phyloP scores from a whole-genome alignment of 306 rosid genomes.

The Begonia masoniana region DNA sequence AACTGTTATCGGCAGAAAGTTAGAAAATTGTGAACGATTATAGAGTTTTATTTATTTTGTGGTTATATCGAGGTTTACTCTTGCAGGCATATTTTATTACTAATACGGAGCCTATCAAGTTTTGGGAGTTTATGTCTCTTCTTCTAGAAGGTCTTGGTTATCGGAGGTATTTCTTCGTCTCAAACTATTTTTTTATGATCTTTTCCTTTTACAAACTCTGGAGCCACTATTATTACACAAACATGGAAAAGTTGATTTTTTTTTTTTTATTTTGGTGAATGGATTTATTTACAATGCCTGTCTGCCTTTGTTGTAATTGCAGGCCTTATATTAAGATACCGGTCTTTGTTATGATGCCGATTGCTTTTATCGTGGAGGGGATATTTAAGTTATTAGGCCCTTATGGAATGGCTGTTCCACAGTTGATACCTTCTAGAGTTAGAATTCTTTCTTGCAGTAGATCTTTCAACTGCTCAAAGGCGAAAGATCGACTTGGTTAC shows the following conservation, averaged over 20 bases:
- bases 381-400: conserved; percentile 71
- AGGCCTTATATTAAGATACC: conserved; percentile 91
- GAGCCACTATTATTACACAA: no score
- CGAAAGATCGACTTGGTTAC: conserved; percentile 75
- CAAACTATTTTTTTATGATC: not conserved
- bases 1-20: not conserved
- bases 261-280: conserved; percentile 6
- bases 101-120: conserved; percentile 78
- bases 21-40: no score
- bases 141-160: conserved; percentile 87
- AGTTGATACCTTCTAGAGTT: conserved; percentile 90
- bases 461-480: conserved; percentile 76
- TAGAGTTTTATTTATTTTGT: not conserved
- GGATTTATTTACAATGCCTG: not conserved
- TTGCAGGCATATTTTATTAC: conserved; percentile 94
- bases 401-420: conserved; percentile 95
- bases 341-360: conserved; percentile 61
- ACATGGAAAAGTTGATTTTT: not conserved
- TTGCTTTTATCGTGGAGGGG: conserved; percentile 79
- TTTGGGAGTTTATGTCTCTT: conserved; percentile 86
- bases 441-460: conserved; percentile 80
- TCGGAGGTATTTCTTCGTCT: conserved; percentile 39
- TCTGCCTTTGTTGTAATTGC: conserved; percentile 37
- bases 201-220: not conserved
- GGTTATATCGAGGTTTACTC: conserved; percentile 14